Evolutionary conservation across 345 rosid genomes (phyloP), one percentile per base, ranked within the genome.

Genomic region (Moringa oleifera): DNA sequence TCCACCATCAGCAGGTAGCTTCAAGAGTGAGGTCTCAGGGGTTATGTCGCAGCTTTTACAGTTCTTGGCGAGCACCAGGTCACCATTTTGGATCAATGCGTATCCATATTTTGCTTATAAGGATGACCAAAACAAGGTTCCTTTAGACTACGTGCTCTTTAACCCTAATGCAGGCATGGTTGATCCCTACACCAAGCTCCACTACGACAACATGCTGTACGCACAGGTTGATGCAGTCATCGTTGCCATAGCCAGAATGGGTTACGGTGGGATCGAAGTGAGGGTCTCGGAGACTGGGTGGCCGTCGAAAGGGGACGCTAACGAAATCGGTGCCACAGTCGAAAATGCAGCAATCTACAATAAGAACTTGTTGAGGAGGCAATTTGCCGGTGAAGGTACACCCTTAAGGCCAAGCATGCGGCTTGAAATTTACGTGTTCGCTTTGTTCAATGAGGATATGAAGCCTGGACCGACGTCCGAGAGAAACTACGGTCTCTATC

Each of bases 51-150:
- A 88, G n/a, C 74, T 74, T 20, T 67, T 94, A 53, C 75, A 64
- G 47, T 90, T 94, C 68, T 61, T 90, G 69, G 73, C 79, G 7
- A 61, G 10, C 55, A 83, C 89, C 11, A 81, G 71, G 21, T 61
- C 93, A 0, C 91, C 97, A 1, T 94, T 90, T 66, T 88, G 95
- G 95, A 90, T 94, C 81, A 94, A 94, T 69, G 99, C 97, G 16
- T 94, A 94, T 52, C 92, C 97, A 17, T 94, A 94, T 78, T 94
- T 88, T 53, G 99, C 99, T 7, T 94, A 94, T 79, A 94, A 94
- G 63, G 93, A 59, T 53, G 71, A 74, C 53, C 92, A 97, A 0
- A 67, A 77, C 20, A 70, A 68, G 22, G 67, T 94, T 47, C 68
- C 97, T 3, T 20, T 94, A 64, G 93, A 94, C 52, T 94, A 94